Conservation (phyloP, 371 early-diverging fungal genomes). For the Blakeslea trispora region DNA sequence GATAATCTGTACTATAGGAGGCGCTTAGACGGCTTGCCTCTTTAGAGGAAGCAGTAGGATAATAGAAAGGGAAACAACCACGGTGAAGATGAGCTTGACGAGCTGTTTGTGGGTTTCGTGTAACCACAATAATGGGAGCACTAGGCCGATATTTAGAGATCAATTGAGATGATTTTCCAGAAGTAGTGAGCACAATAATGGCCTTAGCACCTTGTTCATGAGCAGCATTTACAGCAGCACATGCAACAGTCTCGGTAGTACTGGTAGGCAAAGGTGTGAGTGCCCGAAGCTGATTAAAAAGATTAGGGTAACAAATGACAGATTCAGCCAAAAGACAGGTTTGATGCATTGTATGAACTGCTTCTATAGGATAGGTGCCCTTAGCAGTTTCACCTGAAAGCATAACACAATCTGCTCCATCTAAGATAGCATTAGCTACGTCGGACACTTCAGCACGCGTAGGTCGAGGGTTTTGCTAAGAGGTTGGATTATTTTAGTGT, state of each 20-base stretch:
- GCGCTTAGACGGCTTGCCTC: constrained; percentile 27
- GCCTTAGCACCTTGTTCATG: constrained; percentile 86
- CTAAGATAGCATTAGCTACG: constrained; percentile 97
- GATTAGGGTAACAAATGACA: constrained; percentile 74
- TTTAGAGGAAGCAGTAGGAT: constrained; percentile 57
- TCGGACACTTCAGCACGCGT: constrained; percentile 99
- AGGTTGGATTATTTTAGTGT: constrained; percentile 11
- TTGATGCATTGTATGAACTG: constrained; percentile 77
- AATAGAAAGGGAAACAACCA: constrained; percentile 91
- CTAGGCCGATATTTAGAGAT: constrained; percentile 95
- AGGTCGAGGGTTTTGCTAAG: constrained; percentile 89
- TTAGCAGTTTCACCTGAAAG: constrained; percentile 98
- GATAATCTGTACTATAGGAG: constrained; percentile 26
- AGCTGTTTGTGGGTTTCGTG: constrained; percentile 81
- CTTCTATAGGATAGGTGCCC: constrained; percentile 81
- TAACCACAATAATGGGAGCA: constrained; percentile 91
- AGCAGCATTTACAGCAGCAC: constrained; percentile 89
- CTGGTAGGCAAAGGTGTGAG: constrained; percentile 75
- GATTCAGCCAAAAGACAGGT: constrained; percentile 79
- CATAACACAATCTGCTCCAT: constrained; percentile 99
- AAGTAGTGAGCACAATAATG: constrained; percentile 81
- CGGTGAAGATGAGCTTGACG: constrained; percentile 86
- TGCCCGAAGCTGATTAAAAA: constrained; percentile 79
- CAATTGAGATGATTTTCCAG: constrained; percentile 88
- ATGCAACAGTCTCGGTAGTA: constrained; percentile 92